These are phyloP conservation scores for Candolleomyces aberdarensis DNA, from an alignment of 768 basidiomycete species.

Conservation along the genomic window DNA sequence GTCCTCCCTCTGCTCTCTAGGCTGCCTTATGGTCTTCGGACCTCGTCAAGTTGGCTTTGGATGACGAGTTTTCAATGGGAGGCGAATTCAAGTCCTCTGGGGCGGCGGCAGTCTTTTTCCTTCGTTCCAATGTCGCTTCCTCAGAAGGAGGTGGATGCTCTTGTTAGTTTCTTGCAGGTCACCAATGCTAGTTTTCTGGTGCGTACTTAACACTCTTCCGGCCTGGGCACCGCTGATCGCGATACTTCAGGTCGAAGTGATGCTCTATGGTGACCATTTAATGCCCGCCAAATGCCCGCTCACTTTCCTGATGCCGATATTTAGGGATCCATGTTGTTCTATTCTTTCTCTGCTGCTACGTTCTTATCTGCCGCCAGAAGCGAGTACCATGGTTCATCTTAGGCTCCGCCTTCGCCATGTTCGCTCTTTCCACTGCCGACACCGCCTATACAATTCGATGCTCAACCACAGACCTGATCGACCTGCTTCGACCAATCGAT, in stretches of 20 bases:
- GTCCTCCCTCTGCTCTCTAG: neutral
- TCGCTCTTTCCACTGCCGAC: slow-evolving; percentile 10
- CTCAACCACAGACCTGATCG: neutral
- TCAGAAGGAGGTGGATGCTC: neutral
- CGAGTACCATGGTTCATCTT: slow-evolving; percentile 9
- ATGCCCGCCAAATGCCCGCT: too few relatives aligned
- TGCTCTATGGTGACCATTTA: slow-evolving; percentile 1
- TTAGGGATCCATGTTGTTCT: slow-evolving; percentile 29
- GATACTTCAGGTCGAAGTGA: neutral
- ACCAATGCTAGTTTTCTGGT: neutral
- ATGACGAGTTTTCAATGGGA: neutral
- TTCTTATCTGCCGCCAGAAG: slow-evolving; percentile 12
- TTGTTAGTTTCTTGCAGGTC: neutral
- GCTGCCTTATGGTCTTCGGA: slow-evolving; percentile 3
- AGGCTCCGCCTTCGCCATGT: slow-evolving; percentile 8
- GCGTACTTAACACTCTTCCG: neutral
- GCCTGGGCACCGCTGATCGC: too few relatives aligned
- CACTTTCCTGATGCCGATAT: too few relatives aligned
- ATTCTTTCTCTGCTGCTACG: slow-evolving; percentile 22
- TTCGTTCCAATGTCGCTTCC: neutral
- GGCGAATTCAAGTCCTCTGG: too few relatives aligned
- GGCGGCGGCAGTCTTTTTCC: neutral
- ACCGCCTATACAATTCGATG: slow-evolving; percentile 1
- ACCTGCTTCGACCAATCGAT: neutral
- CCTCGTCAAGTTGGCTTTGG: neutral